Evolutionary conservation across 768 basidiomycete species (phyloP), one percentile per base, ranked within the genome.

Genomic region (Roridomyces roridus): DNA sequence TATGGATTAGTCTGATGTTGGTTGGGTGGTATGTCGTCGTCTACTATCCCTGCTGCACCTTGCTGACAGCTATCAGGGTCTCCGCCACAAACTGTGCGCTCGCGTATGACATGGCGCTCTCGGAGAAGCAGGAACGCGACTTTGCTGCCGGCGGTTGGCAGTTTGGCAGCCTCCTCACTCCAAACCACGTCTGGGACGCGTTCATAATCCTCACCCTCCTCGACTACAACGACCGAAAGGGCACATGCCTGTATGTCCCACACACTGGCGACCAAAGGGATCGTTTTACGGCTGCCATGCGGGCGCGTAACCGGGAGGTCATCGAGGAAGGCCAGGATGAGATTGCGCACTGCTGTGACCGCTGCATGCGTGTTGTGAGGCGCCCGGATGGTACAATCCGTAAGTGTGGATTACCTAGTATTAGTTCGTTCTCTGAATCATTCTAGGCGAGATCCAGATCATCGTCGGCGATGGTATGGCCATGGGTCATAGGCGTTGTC

Each of bases 171-270:
- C 1, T 18, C 15, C 57, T 70, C 2, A 57, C 64, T 0, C 63
- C 64, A 3, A 62, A 71, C 11, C 68, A 74, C 35, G 65, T 74
- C 15, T 74, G 71, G 67, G 67, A 71, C 58, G 65, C 59, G 0
- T 75, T 72, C 43, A 45, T 70, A 15, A 60, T 68, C 5, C 18
- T 62, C 10, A 55, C 68, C 1, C 62, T 73, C 2, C 65, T 75
- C 10, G 60, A 72, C 7, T 66, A 72, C 45, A 31, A 54, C 20
- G 5, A 59, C 2, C 44, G 37, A 0, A 58, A 51, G 1, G 42
- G 40, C 5, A 23, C 23, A 6, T 21, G 43, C 9, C 63, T 75
- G 0, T 28, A 43, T 7, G 65, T 70, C 1, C 67, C 65, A 1
- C 68, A 74, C 51, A 53, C 51, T 7, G 69, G 72, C 11, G 24